Conservation (phyloP, 2,329 filamentous ascomycete genomes). For the Beauveria pseudobassiana region DNA sequence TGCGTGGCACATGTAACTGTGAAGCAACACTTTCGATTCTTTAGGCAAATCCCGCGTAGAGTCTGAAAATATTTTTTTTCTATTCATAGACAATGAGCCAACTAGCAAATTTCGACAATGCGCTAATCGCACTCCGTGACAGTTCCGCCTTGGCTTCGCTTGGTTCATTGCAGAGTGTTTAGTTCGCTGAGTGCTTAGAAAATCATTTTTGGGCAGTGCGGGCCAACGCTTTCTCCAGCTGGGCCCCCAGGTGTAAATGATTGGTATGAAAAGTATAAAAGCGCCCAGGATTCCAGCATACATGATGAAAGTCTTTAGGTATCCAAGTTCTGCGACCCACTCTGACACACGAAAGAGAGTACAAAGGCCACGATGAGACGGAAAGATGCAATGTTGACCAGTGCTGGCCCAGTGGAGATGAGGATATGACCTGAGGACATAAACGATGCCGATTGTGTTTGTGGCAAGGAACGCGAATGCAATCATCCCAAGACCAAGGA, state of each 20-base stretch:
- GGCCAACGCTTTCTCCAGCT: constrained; percentile 5
- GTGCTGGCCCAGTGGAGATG: constrained; percentile 19
- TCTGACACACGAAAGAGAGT: constrained; percentile 20
- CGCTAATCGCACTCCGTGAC: no score
- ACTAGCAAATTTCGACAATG: no score
- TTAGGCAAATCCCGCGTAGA: no score
- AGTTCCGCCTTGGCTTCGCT: no score
- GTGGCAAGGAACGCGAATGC: constrained; percentile 22
- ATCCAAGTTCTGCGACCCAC: constrained; percentile 21
- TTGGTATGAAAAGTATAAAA: constrained; percentile 21
- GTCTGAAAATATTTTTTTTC: no score
- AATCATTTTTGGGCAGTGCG: not conserved
- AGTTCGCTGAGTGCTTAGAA: not conserved
- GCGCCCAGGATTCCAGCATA: constrained; percentile 26
- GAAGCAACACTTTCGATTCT: no score
- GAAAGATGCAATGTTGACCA: constrained; percentile 26
- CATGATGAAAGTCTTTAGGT: constrained; percentile 21
- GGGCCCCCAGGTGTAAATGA: constrained; percentile 18
- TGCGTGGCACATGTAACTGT: no score
- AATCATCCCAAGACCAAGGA: constrained; percentile 21
- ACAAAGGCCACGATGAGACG: constrained; percentile 24
- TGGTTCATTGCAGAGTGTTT: no score
- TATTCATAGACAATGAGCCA: no score
- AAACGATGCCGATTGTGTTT: constrained; percentile 23
- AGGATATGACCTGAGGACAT: constrained; percentile 27